A percentile compares a stretch with the other conserved stretches of the same genome.
phyloP scores from a whole-genome alignment of 2,329 filamentous ascomycete species.

The Neoscytalidium dimidiatum region DNA sequence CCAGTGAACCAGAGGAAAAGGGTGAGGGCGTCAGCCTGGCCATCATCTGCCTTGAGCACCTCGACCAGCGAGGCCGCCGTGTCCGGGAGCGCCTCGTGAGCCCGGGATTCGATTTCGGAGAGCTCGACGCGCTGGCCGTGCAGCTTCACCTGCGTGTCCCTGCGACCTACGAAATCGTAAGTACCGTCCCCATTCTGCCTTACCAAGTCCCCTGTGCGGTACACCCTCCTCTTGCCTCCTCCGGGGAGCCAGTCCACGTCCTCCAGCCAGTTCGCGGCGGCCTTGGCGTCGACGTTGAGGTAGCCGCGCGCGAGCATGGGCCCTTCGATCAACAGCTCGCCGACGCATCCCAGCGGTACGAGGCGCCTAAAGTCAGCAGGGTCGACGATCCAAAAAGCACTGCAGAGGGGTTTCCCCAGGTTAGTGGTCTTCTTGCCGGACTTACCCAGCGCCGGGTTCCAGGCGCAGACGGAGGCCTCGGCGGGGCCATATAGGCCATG shows the following conservation, averaged over 20 bases:
- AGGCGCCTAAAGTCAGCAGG: conserved; percentile 34
- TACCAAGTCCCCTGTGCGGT: conserved; percentile 15
- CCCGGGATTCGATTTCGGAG: conserved; percentile 34
- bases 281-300: conserved; percentile 22
- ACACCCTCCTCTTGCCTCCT: conserved; percentile 22
- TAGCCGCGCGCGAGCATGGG: conserved; percentile 48
- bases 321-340: conserved; percentile 62
- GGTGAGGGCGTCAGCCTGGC: background rate
- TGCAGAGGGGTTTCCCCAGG: background rate
- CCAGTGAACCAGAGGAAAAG: background rate
- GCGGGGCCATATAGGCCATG: conserved; percentile 44
- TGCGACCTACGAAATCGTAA: conserved; percentile 3
- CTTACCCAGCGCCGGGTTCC: background rate
- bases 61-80: background rate
- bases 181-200: conserved; percentile 27
- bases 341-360: conserved; percentile 37
- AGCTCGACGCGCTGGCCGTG: conserved; percentile 41
- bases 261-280: conserved; percentile 33
- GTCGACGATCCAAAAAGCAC: conserved; percentile 42
- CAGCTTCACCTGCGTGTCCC: conserved; percentile 24
- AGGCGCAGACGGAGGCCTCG: conserved; percentile 26
- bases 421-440: background rate
- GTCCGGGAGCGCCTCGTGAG: background rate
- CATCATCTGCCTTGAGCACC: background rate
- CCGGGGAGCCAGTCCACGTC: conserved; percentile 31